Evolutionary conservation across 768 basidiomycete genomes (phyloP).

Genomic region (Exidia glandulosa): DNA sequence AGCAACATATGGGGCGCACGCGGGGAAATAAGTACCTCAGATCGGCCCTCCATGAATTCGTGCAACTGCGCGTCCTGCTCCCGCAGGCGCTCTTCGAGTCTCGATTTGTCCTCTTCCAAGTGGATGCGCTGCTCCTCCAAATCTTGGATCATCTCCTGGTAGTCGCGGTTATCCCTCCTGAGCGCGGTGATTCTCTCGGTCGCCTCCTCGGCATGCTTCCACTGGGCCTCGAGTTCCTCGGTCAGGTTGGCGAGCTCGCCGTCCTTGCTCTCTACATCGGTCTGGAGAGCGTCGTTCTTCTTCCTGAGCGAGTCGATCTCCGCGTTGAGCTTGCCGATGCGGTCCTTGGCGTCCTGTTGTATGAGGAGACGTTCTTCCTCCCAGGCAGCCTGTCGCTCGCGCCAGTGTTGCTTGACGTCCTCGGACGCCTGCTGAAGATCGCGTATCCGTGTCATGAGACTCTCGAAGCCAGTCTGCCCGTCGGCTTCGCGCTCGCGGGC

Average conservation of each 20-base stretch:
- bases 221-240: constrained; percentile 59
- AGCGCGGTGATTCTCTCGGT: constrained; percentile 26
- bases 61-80: constrained; percentile 18
- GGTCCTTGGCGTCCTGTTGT: neutral
- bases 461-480: neutral
- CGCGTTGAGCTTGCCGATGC: neutral
- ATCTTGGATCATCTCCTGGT: neutral
- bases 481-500: neutral
- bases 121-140: neutral
- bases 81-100: neutral
- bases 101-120: constrained; percentile 5
- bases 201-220: constrained; percentile 49
- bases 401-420: neutral
- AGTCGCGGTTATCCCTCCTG: constrained; percentile 4
- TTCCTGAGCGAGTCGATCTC: neutral
- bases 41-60: constrained; percentile 13
- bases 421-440: neutral
- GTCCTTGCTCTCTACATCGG: constrained; percentile 28
- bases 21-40: constrained; percentile 18
- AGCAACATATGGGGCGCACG: neutral
- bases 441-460: neutral
- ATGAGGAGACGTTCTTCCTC: neutral
- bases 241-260: constrained; percentile 41
- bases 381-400: neutral
- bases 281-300: neutral